These are phyloP conservation scores for Fusarium nanum DNA, from an alignment of 2,329 filamentous ascomycete genomes.

Conservation along the genomic window DNA sequence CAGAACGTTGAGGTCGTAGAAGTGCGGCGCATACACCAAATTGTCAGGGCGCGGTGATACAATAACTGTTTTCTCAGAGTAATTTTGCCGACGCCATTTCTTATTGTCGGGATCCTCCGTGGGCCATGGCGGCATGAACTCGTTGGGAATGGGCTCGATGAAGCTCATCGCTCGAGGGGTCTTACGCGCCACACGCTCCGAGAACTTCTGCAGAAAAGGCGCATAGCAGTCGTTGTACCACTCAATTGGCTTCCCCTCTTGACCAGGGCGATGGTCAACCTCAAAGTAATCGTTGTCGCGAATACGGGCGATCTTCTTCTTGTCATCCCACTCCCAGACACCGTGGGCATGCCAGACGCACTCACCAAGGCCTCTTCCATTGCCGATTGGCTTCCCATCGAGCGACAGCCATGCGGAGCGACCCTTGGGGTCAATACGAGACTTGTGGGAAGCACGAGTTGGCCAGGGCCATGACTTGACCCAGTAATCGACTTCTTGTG, in stretches of 20 bases:
- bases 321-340: constrained; percentile 53
- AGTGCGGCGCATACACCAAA: constrained; percentile 57
- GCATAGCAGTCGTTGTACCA: constrained; percentile 58
- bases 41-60: constrained; percentile 46
- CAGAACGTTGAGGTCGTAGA: constrained; percentile 57
- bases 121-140: constrained; percentile 55
- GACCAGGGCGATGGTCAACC: constrained; percentile 53
- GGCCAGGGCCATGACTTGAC: constrained; percentile 58
- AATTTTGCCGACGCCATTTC: constrained; percentile 33
- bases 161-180: constrained; percentile 50
- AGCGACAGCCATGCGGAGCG: constrained; percentile 51
- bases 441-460: constrained; percentile 52
- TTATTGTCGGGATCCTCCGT: constrained; percentile 22
- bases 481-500: constrained; percentile 54
- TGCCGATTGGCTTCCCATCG: constrained; percentile 17
- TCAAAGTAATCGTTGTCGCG: constrained; percentile 52
- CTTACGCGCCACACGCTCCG: constrained; percentile 50
- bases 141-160: constrained; percentile 56
- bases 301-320: constrained; percentile 45
- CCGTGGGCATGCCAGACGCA: constrained; percentile 57
- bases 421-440: constrained; percentile 52
- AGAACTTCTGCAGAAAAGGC: constrained; percentile 54
- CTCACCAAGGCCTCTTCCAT: constrained; percentile 47
- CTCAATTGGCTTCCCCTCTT: constrained; percentile 51
- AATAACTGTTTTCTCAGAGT: constrained; percentile 48